These are phyloP conservation scores for Coffea eugenioides DNA, from an alignment of 257 asterid genomes.

Conservation along the genomic window DNA sequence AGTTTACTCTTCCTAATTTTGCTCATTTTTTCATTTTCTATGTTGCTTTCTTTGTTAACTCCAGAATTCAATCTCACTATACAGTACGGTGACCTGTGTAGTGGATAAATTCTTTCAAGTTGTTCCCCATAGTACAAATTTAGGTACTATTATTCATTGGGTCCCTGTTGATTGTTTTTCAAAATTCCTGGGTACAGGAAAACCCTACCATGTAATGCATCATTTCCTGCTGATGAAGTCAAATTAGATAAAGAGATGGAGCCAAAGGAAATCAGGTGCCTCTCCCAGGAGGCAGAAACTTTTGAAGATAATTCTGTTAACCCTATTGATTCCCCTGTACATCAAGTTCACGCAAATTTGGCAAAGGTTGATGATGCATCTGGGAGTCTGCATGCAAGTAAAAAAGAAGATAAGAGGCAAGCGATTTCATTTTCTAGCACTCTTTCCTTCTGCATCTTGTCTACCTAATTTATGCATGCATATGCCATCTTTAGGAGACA, in stretches of 20 bases:
- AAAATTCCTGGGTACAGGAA: not conserved
- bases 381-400: not conserved
- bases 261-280: not conserved
- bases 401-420: conserved; percentile 14
- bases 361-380: not conserved
- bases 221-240: conserved; percentile 1
- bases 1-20: not conserved
- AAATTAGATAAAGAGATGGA: conserved; percentile 1
- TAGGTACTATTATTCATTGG: not conserved
- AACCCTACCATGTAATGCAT: not conserved
- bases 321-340: not conserved
- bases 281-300: not conserved
- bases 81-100: not conserved
- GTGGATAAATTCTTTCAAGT: not conserved
- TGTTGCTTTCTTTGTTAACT: not conserved
- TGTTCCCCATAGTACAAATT: not conserved
- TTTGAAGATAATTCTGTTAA: not conserved
- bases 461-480: not conserved
- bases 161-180: not conserved
- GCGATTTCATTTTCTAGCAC: not conserved
- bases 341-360: not conserved
- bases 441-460: not conserved
- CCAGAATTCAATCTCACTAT: not conserved
- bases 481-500: not conserved
- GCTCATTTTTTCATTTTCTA: not conserved